Percentiles rank a stretch among this genome's conserved stretches.
phyloP scores from a whole-genome alignment of 2,329 filamentous ascomycete genomes.

The Fusarium anguioides region DNA sequence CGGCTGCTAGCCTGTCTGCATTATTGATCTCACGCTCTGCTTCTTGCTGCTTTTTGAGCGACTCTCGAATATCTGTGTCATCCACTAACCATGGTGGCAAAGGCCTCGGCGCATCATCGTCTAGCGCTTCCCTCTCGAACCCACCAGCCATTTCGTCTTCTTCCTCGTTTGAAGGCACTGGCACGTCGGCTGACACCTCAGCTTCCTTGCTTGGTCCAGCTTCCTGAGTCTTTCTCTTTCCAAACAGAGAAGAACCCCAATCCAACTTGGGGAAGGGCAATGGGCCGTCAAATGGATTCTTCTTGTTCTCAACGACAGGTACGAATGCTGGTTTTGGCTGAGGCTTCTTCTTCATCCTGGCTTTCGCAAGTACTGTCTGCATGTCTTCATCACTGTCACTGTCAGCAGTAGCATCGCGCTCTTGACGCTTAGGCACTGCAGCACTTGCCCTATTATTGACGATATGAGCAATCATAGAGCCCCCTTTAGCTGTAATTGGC shows the following conservation, averaged over 20 bases:
- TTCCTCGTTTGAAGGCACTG: conserved; percentile 39
- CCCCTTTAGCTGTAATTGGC: conserved; percentile 62
- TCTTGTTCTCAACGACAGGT: conserved; percentile 61
- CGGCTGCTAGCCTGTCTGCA: conserved; percentile 67
- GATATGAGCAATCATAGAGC: conserved; percentile 75
- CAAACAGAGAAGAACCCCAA: conserved; percentile 71
- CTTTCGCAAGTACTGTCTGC: conserved; percentile 77
- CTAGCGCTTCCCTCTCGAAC: conserved; percentile 65
- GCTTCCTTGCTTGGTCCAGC: conserved; percentile 19
- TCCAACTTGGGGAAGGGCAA: conserved; percentile 91
- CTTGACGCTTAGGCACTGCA: conserved; percentile 59
- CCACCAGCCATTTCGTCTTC: conserved; percentile 69
- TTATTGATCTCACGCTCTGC: conserved; percentile 71
- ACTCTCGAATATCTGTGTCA: conserved; percentile 73
- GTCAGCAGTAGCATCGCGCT: conserved; percentile 45
- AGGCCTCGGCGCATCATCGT: conserved; percentile 63
- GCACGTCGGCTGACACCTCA: conserved; percentile 26
- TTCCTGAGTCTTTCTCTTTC: conserved; percentile 52
- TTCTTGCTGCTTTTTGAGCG: conserved; percentile 67
- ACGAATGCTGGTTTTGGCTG: conserved; percentile 54
- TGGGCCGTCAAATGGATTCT: conserved; percentile 78
- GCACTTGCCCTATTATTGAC: conserved; percentile 79
- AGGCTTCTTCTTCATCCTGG: conserved; percentile 68
- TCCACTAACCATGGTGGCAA: conserved; percentile 81
- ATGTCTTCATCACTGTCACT: conserved; percentile 87